A percentile compares a stretch with the other conserved stretches of the same genome.
phyloP scores from a whole-genome alignment of 176 grass and related monocot species.

The Zoysia japonica region DNA sequence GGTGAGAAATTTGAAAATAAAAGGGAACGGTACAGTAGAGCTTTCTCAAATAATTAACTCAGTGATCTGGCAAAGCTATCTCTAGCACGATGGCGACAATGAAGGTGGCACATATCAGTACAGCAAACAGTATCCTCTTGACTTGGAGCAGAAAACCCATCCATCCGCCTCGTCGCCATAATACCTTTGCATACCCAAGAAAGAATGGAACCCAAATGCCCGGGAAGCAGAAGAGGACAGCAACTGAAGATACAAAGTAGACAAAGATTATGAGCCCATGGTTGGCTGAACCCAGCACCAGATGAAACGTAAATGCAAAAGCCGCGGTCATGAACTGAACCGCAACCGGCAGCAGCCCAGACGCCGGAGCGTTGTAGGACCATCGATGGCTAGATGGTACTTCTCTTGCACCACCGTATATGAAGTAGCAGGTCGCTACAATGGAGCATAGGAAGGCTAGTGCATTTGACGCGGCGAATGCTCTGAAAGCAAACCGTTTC shows the following conservation, averaged over 20 bases:
- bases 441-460: constrained; percentile 48
- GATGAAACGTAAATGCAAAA: constrained; percentile 10
- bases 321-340: not conserved
- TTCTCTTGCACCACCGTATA: not conserved
- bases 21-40: not conserved
- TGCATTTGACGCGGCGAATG: constrained; percentile 47
- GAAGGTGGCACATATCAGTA: not conserved
- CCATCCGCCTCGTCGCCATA: not conserved
- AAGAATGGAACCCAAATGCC: not conserved
- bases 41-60: not conserved
- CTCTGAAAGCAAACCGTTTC: constrained; percentile 22
- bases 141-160: not conserved
- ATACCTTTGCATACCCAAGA: not conserved
- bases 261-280: not conserved
- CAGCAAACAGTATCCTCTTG: not conserved
- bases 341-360: not conserved
- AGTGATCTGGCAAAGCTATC: not conserved
- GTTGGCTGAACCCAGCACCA: not conserved
- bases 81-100: not conserved
- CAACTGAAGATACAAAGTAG: not conserved
- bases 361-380: not conserved
- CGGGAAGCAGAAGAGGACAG: not conserved
- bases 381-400: not conserved
- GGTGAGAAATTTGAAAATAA: too few species aligned
- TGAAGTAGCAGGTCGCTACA: not conserved